These are phyloP conservation scores for Teratosphaeria gauchensis DNA, from an alignment of 2,329 filamentous ascomycete genomes.

Conservation along the genomic window DNA sequence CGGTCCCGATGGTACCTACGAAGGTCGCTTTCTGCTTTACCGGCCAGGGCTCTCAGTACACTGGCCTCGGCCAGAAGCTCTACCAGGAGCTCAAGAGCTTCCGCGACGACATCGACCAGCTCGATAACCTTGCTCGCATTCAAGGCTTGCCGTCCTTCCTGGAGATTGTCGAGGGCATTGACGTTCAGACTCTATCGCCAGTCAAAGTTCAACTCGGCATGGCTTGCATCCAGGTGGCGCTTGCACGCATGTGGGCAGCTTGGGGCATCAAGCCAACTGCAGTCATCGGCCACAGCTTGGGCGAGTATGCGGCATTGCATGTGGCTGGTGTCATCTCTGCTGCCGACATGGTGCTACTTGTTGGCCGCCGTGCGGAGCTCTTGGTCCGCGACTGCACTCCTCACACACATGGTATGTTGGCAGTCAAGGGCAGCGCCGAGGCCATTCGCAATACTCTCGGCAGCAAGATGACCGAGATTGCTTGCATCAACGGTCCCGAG, in stretches of 20 bases:
- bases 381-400: slow-evolving; percentile 55
- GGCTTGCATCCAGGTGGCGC: slow-evolving; percentile 44
- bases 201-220: slow-evolving; percentile 44
- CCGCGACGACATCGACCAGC: slow-evolving; percentile 41
- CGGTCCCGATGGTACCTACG: slow-evolving; percentile 43
- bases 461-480: slow-evolving; percentile 43
- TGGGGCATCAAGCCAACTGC: slow-evolving; percentile 45
- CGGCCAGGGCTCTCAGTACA: slow-evolving; percentile 45
- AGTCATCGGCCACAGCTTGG: slow-evolving; percentile 52
- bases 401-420: slow-evolving; percentile 58
- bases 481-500: slow-evolving; percentile 66
- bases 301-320: slow-evolving; percentile 65
- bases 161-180: slow-evolving; percentile 39
- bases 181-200: slow-evolving; percentile 41
- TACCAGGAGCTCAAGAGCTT: slow-evolving; percentile 41
- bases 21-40: slow-evolving; percentile 45
- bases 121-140: slow-evolving; percentile 37
- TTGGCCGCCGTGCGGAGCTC: slow-evolving; percentile 58
- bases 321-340: slow-evolving; percentile 61
- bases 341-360: slow-evolving; percentile 61
- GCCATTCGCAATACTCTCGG: slow-evolving; percentile 46
- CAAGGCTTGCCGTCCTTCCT: slow-evolving; percentile 42
- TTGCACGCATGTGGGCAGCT: slow-evolving; percentile 44
- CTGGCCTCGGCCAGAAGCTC: slow-evolving; percentile 40
- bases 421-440: slow-evolving; percentile 44